phyloP scores from a whole-genome alignment of 768 basidiomycete species.

The Mycena belliarum region DNA sequence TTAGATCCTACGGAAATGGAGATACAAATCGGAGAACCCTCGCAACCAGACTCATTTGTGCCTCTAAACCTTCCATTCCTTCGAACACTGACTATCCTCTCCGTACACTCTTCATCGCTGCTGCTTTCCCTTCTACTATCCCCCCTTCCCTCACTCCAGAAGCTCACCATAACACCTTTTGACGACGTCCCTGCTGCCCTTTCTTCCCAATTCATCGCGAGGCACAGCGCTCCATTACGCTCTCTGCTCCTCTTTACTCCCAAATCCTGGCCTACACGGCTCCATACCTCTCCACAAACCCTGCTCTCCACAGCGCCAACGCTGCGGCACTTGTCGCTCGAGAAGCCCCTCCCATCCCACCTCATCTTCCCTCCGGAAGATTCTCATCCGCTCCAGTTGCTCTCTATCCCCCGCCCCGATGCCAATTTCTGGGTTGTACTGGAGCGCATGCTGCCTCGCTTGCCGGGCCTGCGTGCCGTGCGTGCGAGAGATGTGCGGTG shows the following conservation, averaged over 20 bases:
- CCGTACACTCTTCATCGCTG: slow-evolving; percentile 66
- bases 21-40: slow-evolving; percentile 24
- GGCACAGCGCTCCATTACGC: slow-evolving; percentile 57
- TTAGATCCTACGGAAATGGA: slow-evolving; percentile 52
- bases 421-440: slow-evolving; percentile 57
- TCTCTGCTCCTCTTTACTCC: slow-evolving; percentile 70
- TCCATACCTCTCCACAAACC: slow-evolving; percentile 53
- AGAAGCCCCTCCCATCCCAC: slow-evolving; percentile 63
- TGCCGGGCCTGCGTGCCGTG: slow-evolving; percentile 59
- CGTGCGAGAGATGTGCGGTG: slow-evolving; percentile 71
- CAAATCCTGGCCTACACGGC: slow-evolving; percentile 65
- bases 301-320: slow-evolving; percentile 52
- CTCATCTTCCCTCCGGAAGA: slow-evolving; percentile 26
- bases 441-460: slow-evolving; percentile 52
- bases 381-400: slow-evolving; percentile 53
- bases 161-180: slow-evolving; percentile 73
- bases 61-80: slow-evolving; percentile 59
- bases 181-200: slow-evolving; percentile 64
- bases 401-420: slow-evolving; percentile 77
- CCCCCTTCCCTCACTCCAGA: slow-evolving; percentile 60
- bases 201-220: slow-evolving; percentile 55
- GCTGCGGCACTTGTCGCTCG: slow-evolving; percentile 71
- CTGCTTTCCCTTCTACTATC: slow-evolving; percentile 60
- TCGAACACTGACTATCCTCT: slow-evolving; percentile 60
- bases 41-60: slow-evolving; percentile 35